A percentile compares a stretch with the other conserved stretches of the same genome.
Conservation (phyloP, 2,329 filamentous ascomycete genomes). For the Daldinia sp. region DNA sequence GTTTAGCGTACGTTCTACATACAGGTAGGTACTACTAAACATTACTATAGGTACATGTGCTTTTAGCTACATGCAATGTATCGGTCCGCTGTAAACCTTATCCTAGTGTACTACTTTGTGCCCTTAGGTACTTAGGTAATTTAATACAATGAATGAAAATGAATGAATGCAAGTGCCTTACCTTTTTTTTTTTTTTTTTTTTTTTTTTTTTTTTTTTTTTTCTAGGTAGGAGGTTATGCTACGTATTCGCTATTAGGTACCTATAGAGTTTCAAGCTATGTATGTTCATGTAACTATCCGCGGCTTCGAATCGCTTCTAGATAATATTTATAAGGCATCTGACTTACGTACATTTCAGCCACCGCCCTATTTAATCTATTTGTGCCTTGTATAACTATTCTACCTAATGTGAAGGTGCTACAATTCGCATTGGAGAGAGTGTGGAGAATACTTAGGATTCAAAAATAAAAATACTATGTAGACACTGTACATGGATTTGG, state of each 20-base stretch:
- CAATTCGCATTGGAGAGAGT: neutral
- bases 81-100: conserved; percentile 7
- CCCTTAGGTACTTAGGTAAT: neutral
- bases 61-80: conserved; percentile 7
- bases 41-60: too few relatives aligned
- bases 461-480: neutral
- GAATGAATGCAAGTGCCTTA: too few relatives aligned
- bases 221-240: neutral
- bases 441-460: neutral
- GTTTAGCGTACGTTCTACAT: neutral
- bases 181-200: too few relatives aligned
- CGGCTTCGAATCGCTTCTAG: neutral
- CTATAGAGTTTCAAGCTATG: too few relatives aligned
- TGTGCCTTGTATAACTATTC: neutral
- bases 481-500: neutral
- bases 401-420: neutral
- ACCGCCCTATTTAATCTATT: neutral
- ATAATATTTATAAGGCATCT: neutral
- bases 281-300: neutral
- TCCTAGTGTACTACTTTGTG: neutral
- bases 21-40: too few relatives aligned
- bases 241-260: neutral
- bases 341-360: neutral
- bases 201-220: too few relatives aligned
- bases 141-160: neutral